Evolutionary conservation across 192 early-diverging fungal species (phyloP).

Genomic region (Coemansia sp.): DNA sequence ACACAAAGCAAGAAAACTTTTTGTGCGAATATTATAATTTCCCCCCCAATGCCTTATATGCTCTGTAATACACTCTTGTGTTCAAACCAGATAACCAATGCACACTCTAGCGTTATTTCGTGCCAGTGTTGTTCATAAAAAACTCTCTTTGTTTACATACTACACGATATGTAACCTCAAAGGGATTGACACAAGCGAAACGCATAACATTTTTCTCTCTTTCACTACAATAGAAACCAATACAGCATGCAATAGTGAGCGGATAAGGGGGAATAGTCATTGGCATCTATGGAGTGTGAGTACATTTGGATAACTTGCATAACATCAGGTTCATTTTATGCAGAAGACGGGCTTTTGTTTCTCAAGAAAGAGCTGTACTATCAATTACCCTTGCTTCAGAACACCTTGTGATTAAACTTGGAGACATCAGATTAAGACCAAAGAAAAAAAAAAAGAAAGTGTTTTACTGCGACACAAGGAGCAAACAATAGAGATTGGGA

Average conservation of each 20-base stretch:
- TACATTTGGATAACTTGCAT: too few species aligned
- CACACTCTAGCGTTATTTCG: too few species aligned
- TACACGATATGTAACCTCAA: constrained; percentile 2
- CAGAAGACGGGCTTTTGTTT: too few species aligned
- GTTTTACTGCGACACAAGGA: constrained; percentile 6
- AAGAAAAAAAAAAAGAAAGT: constrained; percentile 13
- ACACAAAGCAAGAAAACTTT: constrained; percentile 4
- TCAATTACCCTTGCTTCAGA: too few species aligned
- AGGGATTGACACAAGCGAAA: constrained; percentile 8
- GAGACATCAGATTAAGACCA: too few species aligned
- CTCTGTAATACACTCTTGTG: too few species aligned
- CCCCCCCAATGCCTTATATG: not conserved
- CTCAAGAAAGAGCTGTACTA: too few species aligned
- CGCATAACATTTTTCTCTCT: constrained; percentile 7
- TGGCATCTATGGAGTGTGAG: too few species aligned
- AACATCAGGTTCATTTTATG: too few species aligned
- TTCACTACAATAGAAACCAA: not conserved
- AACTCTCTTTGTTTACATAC: not conserved
- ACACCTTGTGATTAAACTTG: too few species aligned
- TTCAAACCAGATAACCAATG: too few species aligned
- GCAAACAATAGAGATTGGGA: constrained; percentile 9
- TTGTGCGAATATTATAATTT: constrained; percentile 3
- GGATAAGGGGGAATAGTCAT: not conserved
- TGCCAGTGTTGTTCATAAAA: too few species aligned
- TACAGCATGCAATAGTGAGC: not conserved